Percentiles rank a stretch among this genome's conserved stretches.
Conservation (phyloP, 2,329 filamentous ascomycete species). For the Grosmannia serpens region DNA sequence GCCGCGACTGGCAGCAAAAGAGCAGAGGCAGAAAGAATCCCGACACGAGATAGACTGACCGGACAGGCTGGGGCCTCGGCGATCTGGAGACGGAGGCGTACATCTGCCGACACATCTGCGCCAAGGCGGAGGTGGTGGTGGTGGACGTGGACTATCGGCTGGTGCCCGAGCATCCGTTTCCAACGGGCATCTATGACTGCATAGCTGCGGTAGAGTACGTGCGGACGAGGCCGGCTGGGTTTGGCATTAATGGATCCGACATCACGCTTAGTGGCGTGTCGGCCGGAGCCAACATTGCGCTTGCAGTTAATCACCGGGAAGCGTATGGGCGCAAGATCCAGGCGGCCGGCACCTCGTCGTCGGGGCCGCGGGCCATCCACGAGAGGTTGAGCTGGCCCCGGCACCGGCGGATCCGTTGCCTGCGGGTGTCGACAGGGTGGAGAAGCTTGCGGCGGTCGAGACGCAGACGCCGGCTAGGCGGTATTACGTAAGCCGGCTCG, state of each 20-base stretch:
- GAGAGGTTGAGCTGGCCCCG: slow-evolving; percentile 32
- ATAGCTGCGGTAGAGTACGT: background rate
- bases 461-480: slow-evolving; percentile 16
- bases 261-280: background rate
- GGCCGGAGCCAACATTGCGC: background rate
- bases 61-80: background rate
- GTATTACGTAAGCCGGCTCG: slow-evolving; percentile 2
- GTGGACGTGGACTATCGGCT: background rate
- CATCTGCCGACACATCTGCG: background rate
- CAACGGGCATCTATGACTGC: background rate
- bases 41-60: background rate
- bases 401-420: slow-evolving; percentile 1
- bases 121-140: background rate
- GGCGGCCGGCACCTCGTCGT: background rate
- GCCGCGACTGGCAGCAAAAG: too few species aligned
- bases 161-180: background rate
- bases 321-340: too few species aligned
- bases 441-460: slow-evolving; percentile 24
- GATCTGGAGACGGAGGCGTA: background rate
- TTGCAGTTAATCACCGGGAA: background rate
- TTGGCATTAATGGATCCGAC: slow-evolving; percentile 14
- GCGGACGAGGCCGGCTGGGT: background rate
- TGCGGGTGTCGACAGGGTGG: slow-evolving; percentile 17
- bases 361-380: slow-evolving; percentile 28
- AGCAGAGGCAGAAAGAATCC: too few species aligned